Base-by-base conservation (phyloP, 2,329 filamentous ascomycete species). In the Paecilomyces formosus region DNA sequence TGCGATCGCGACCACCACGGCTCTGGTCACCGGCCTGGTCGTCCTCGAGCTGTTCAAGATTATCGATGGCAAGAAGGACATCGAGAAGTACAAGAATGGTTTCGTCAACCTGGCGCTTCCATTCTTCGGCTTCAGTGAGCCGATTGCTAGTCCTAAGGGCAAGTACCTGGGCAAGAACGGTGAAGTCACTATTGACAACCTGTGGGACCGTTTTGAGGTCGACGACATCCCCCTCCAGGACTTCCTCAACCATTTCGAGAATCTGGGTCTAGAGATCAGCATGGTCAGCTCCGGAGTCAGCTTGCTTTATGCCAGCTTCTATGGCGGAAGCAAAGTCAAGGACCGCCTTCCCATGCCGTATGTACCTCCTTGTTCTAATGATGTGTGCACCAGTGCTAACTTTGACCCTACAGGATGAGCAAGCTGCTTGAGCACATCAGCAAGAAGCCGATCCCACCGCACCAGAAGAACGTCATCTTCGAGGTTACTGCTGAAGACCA, bases 221-320 rank as follows among this genome's bases (percentile, higher is more conserved):
- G 83, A 88, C 15, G 86, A 99, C 71, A 85, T 97, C 55, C 93
- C 92, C 1, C 81, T 99, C 55, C 82, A 85, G 70, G 86, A 97
- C 72, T 89, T 99, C 68, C 76, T 97, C 26, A 85, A 90, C 58
- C 78, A 89, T 68, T 97, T 99, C 72, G 84, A 89, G 71, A 83
- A 85, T 68, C 87, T 88, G 71, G 94, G 94, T 1, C 79, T 99
- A 57, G 86, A 79, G 21, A 87, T 97, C 57, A 89, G 86, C 60
- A 97, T 97, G 93, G 82, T 99, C 69, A 96, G 91, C 80, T 96
- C 92, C n/a, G 94, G 93, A 1, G 93, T 97, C 63, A 97, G 92
- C 75, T 79, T 99, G 69, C 79, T 99, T 53, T 99, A 97, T 69
- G 93, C 94, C 18, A 88, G 87, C 68, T 99, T 99, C 84, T 96